Evolutionary conservation across 306 rosid genomes (phyloP).

Genomic region (Casuarina equisetifolia): DNA sequence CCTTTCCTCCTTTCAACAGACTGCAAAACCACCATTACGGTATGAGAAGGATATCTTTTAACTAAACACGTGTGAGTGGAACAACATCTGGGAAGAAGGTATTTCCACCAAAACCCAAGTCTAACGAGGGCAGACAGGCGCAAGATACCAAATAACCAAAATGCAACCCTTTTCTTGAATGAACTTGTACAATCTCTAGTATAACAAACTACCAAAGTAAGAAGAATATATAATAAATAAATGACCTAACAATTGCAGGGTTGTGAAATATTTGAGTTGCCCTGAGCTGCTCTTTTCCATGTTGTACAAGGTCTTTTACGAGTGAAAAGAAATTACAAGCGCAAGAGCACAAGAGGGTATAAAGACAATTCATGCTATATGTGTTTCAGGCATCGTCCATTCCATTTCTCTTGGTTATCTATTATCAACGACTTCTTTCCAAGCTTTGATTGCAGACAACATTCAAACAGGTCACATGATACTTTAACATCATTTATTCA

Average conservation of each 20-base stretch:
- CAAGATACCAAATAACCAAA: not conserved
- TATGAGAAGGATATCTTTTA: not conserved
- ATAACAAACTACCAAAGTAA: not conserved
- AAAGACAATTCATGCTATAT: not conserved
- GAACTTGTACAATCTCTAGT: not conserved
- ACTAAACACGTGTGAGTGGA: constrained; percentile 1
- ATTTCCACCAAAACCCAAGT: not conserved
- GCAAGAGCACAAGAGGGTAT: not conserved
- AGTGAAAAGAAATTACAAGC: not conserved
- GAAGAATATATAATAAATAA: not conserved
- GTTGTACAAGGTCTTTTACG: not conserved
- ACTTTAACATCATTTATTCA: not conserved
- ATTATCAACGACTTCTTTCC: not conserved
- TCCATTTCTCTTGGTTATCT: too few relatives aligned
- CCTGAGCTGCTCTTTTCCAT: constrained; percentile 3
- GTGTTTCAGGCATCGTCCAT: not conserved
- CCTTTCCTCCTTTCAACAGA: constrained; percentile 81
- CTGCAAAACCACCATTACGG: constrained; percentile 37
- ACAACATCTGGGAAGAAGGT: not conserved
- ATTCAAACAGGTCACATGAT: not conserved
- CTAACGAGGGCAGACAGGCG: too few relatives aligned
- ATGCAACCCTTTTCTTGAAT: not conserved
- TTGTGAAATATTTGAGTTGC: not conserved
- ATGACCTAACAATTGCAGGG: not conserved
- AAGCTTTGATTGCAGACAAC: not conserved